These are phyloP conservation scores for Colletotrichum spaethianum DNA, from an alignment of 2,329 filamentous ascomycete species.

Conservation along the genomic window DNA sequence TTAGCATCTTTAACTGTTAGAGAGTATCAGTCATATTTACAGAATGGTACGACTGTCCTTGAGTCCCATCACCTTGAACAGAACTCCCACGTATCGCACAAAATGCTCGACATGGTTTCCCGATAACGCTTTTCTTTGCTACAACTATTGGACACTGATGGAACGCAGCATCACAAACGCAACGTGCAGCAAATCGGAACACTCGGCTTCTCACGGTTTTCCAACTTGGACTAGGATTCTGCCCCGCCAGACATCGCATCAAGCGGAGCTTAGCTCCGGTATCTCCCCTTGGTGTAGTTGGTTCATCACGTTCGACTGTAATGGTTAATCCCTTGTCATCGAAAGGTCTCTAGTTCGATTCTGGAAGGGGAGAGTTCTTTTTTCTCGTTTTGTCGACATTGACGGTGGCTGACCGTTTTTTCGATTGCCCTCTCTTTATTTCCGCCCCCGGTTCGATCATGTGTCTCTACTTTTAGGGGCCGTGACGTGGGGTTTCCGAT, in stretches of 20 bases:
- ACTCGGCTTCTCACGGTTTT: not conserved
- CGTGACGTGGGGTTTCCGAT: not conserved
- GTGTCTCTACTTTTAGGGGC: not conserved
- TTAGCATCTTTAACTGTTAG: too few relatives aligned
- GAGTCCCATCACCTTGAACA: not conserved
- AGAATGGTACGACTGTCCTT: not conserved
- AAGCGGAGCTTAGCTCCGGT: constrained; percentile 16
- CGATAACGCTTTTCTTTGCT: too few relatives aligned
- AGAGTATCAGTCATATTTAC: too few relatives aligned
- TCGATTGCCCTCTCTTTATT: not conserved
- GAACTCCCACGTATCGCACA: not conserved
- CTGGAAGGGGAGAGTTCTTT: constrained; percentile 35
- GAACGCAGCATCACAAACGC: not conserved
- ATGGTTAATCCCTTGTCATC: constrained; percentile 32
- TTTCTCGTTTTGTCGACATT: not conserved
- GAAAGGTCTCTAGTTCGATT: constrained; percentile 43
- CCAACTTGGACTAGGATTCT: not conserved
- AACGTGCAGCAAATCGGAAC: not conserved
- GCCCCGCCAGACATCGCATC: constrained; percentile 5
- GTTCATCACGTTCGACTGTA: constrained; percentile 43
- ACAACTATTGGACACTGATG: not conserved
- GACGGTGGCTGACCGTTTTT: not conserved
- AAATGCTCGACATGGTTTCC: not conserved
- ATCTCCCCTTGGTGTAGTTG: constrained; percentile 41
- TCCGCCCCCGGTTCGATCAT: not conserved